Base-by-base conservation (phyloP, 345 rosid species). In the Geranium rotundifolium region DNA sequence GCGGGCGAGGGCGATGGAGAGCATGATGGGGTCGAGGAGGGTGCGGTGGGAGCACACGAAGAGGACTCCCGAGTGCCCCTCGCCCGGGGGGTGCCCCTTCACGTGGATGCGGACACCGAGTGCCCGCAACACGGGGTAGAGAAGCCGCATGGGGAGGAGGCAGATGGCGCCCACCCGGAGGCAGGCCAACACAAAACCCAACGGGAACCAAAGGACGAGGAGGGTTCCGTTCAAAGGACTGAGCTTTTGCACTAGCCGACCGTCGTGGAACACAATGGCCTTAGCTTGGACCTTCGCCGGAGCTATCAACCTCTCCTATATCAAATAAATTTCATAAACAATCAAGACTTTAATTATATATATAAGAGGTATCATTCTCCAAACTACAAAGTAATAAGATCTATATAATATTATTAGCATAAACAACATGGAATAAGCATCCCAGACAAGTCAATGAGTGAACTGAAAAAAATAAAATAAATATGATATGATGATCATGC, bases 261-360 rank as follows among this genome's bases (percentile, higher is more conserved):
- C 90, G 59, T 86, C 96, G 62, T 88, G 96, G 75, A 91, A 88
- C 41, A 91, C 63, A 14, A 91, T 71, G 1, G 91, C 88, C 61
- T 77, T 71, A 79, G 77, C 65, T 77, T 77, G 61, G n/a, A n/a
- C n/a, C n/a, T 77, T 75, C 7, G 2, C 58, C 9, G 72, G 60
- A 57, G 79, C 72, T 14, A 76, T 55, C 57, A 4, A 59, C 72
- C 30, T 71, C 64, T 77, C 85, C 86, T 76, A 78, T 19, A 65
- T n/a, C n/a, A n/a, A n/a, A n/a, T n/a, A n/a, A n/a, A n/a, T n/a
- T n/a, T n/a, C n/a, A n/a, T n/a, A n/a, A n/a, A n/a, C n/a, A n/a
- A n/a, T n/a, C n/a, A n/a, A n/a, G n/a, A n/a, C n/a, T n/a, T n/a
- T n/a, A n/a, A n/a, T n/a, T n/a, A n/a, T n/a, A n/a, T n/a, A n/a